These are phyloP conservation scores for Setaria italica DNA, from an alignment of 202 grass and related monocot species.

Conservation along the genomic window DNA sequence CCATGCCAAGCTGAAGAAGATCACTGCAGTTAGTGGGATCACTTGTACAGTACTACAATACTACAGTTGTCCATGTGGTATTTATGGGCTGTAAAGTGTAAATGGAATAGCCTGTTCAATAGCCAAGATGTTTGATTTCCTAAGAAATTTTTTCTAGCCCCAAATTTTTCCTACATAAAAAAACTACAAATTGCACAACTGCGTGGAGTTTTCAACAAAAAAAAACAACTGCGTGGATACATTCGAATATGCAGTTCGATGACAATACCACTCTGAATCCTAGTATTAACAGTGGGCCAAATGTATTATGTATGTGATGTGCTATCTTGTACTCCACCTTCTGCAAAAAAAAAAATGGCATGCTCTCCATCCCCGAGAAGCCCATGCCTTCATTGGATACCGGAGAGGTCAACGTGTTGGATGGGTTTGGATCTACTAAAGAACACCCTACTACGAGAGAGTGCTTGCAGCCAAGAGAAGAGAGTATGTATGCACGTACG, in stretches of 20 bases:
- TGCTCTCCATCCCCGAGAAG: neutral
- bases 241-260: too few species aligned
- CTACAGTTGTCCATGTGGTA: too few species aligned
- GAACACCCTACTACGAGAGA: too few species aligned
- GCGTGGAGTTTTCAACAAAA: too few species aligned
- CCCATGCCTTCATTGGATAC: neutral
- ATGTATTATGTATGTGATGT: neutral
- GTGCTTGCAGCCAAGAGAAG: neutral
- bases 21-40: neutral
- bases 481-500: neutral
- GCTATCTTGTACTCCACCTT: neutral
- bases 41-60: neutral
- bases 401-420: neutral
- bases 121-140: too few species aligned
- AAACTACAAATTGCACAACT: too few species aligned
- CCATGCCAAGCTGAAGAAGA: constrained; percentile 64
- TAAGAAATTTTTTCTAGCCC: too few species aligned
- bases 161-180: too few species aligned
- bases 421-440: neutral
- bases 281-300: neutral
- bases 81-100: too few species aligned
- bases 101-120: too few species aligned
- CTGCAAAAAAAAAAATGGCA: neutral
- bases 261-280: too few species aligned
- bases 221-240: too few species aligned